A percentile compares a stretch with the other conserved stretches of the same genome.
These are phyloP conservation scores for Mrakiaceae sp. DNA, from an alignment of 1,284 basidiomycete genomes.

Conservation along the genomic window DNA sequence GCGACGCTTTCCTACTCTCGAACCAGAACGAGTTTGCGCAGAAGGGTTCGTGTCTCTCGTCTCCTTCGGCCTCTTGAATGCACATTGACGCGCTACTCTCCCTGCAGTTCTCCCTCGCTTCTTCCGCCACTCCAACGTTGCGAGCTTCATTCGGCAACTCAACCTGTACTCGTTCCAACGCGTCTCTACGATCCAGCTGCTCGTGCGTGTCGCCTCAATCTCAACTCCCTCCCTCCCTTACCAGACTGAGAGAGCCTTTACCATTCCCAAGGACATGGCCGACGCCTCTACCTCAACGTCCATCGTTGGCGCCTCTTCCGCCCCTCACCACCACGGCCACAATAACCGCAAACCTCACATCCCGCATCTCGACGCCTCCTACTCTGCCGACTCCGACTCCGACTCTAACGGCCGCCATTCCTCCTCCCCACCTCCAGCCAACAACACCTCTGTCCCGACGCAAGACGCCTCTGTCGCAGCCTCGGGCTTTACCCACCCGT, in stretches of 20 bases:
- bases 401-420: conserved; percentile 3
- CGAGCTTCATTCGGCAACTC: conserved; percentile 20
- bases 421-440: not conserved
- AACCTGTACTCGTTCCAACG: conserved; percentile 20
- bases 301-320: not conserved
- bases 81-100: not conserved
- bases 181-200: conserved; percentile 19
- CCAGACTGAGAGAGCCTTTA: not conserved
- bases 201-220: conserved; percentile 7
- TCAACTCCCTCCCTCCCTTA: too few relatives aligned
- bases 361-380: not conserved
- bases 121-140: conserved; percentile 23
- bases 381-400: not conserved
- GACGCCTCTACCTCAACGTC: conserved; percentile 14
- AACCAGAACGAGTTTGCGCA: conserved; percentile 17
- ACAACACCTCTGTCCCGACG: not conserved
- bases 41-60: conserved; percentile 2
- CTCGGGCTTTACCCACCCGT: conserved; percentile 19
- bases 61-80: not conserved
- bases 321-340: not conserved
- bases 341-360: not conserved
- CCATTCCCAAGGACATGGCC: conserved; percentile 13
- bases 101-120: conserved; percentile 19
- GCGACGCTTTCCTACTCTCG: conserved; percentile 20
- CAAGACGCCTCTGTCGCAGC: conserved; percentile 6